These are phyloP conservation scores for Plasmodium sp. DNA, from an alignment of 169 alveolate genomes.

Conservation along the genomic window DNA sequence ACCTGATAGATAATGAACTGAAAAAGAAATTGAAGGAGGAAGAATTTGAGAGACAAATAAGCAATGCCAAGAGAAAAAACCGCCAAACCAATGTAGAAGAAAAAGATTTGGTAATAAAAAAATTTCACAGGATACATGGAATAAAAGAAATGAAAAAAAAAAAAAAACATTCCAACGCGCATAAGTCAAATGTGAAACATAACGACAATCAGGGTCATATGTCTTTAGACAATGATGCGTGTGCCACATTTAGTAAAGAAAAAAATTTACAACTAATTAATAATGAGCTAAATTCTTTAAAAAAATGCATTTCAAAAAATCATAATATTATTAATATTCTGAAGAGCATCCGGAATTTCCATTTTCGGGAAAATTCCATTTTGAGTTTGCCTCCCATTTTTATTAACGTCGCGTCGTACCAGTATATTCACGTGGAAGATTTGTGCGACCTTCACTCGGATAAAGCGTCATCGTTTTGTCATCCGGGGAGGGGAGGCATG, in stretches of 20 bases:
- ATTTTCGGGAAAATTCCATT: slow-evolving; percentile 71
- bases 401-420: slow-evolving; percentile 36
- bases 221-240: neutral
- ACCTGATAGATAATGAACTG: slow-evolving; percentile 60
- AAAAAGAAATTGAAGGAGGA: slow-evolving; percentile 60
- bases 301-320: slow-evolving; percentile 37
- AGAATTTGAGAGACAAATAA: slow-evolving; percentile 47
- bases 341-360: slow-evolving; percentile 40
- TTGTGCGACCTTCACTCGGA: slow-evolving; percentile 35
- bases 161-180: slow-evolving; percentile 26
- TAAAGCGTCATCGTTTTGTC: slow-evolving; percentile 13
- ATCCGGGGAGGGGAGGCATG: slow-evolving; percentile 1
- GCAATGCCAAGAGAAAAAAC: slow-evolving; percentile 74
- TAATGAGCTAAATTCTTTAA: slow-evolving; percentile 61
- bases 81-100: slow-evolving; percentile 37
- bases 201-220: slow-evolving; percentile 8
- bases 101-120: slow-evolving; percentile 19
- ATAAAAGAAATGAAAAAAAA: slow-evolving; percentile 75
- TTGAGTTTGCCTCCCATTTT: slow-evolving; percentile 67
- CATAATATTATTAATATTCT: slow-evolving; percentile 61
- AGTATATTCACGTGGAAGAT: slow-evolving; percentile 52
- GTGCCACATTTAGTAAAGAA: slow-evolving; percentile 26
- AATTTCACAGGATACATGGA: slow-evolving; percentile 71
- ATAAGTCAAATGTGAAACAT: slow-evolving; percentile 32
- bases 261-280: slow-evolving; percentile 60